phyloP scores from a whole-genome alignment of 306 rosid species.

The Pyrus communis region DNA sequence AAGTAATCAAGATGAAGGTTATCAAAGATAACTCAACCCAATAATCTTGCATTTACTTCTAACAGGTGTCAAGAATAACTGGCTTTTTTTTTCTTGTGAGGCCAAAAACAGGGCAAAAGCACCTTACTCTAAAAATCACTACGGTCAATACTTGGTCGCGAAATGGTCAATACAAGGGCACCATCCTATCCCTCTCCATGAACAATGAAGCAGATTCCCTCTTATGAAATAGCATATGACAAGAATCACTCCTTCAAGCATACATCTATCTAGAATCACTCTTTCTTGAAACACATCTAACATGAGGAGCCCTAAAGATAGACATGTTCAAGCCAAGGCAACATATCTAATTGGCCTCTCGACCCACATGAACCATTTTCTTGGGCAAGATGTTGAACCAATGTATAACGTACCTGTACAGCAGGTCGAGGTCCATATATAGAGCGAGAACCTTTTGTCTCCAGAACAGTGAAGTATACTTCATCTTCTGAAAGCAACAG shows the following conservation, averaged over 20 bases:
- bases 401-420: slow-evolving; percentile 53
- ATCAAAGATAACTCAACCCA: slow-evolving; percentile 8
- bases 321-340: background rate
- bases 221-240: background rate
- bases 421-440: slow-evolving; percentile 80
- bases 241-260: background rate
- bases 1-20: background rate
- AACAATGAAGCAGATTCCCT: background rate
- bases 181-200: background rate
- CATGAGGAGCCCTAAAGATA: background rate
- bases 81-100: background rate
- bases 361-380: background rate
- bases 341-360: background rate
- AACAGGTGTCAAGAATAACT: background rate
- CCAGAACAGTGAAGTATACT: slow-evolving; percentile 71
- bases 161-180: background rate
- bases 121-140: background rate
- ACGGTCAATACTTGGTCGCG: background rate
- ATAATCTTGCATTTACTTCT: background rate
- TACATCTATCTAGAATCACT: background rate
- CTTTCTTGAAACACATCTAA: background rate
- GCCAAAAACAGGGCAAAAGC: background rate
- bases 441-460: slow-evolving; percentile 64
- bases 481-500: slow-evolving; percentile 81
- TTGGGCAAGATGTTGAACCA: background rate